Base-by-base conservation (phyloP, 2,329 filamentous ascomycete genomes). In the Penicillium brevicompactum region DNA sequence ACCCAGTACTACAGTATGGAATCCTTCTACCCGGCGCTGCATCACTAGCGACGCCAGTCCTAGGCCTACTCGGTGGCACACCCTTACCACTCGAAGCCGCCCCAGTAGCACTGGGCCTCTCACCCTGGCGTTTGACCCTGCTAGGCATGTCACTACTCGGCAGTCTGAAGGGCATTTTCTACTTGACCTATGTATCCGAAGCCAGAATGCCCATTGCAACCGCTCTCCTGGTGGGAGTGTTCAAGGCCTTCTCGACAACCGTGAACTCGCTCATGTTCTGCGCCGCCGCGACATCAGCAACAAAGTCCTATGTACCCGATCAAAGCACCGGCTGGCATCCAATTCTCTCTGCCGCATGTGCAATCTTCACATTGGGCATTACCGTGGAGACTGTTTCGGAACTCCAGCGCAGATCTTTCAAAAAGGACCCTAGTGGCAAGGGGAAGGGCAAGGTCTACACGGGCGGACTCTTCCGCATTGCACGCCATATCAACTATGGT, bases 171-270 rank as follows among this genome's bases (percentile, higher is more conserved):
- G 56, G 58, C 22, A 51, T 55, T 8, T 45, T 42, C 11, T 37
- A 49, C 21, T 54, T 59, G 32, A 38, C 50, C 4, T 43, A 59
- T n/a, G 41, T 59, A 11, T 55, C 56, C 3, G 56, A 61, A 24
- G 53, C 58, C 30, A 46, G 43, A 13, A 52, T 49, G 10, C 24
- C 38, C 16, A 30, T 51, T 27, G 31, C 27, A 14, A 53, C 59
- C 9, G 82, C 83, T 0, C 41, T 78, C 0, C 54, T 69, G 2
- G 75, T 87, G 13, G 71, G 73, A 13, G 48, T 68, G 2, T 84
- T 82, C 75, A 87, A 88, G 68, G 77, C 78, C 0, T 34, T 82
- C 9, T 67, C 80, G 65, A 87, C 87, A 73, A 75, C 75, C n/a
- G 13, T 80, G 30, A 86, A 82, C 68, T 77, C 79, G 0, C 76